Evolutionary conservation across 306 rosid species (phyloP).

Genomic region (Urtica urens): DNA sequence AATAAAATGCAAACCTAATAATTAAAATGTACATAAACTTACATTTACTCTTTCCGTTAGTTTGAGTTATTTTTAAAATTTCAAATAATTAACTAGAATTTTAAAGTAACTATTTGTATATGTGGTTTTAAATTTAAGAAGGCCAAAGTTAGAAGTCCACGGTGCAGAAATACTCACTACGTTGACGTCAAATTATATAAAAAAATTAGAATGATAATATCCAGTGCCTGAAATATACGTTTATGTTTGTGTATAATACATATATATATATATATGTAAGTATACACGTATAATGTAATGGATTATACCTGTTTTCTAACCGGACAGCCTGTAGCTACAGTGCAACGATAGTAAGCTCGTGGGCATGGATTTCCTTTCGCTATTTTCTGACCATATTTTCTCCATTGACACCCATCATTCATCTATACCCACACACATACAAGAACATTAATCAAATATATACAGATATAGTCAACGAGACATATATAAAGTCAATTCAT

Average conservation of each 20-base stretch:
- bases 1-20: too few species aligned
- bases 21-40: too few species aligned
- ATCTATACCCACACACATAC: constrained; percentile 27
- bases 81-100: too few species aligned
- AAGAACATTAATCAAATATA: not conserved
- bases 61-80: too few species aligned
- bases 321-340: constrained; percentile 78
- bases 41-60: too few species aligned
- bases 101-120: too few species aligned
- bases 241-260: not conserved
- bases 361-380: constrained; percentile 96
- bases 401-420: constrained; percentile 97
- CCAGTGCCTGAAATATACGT: too few species aligned
- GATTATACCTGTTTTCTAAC: constrained; percentile 72
- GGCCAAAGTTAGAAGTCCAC: too few species aligned
- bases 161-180: too few species aligned
- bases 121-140: too few species aligned
- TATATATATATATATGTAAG: not conserved
- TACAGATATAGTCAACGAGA: not conserved
- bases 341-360: constrained; percentile 90
- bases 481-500: not conserved
- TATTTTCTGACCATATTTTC: constrained; percentile 93
- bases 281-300: not conserved
- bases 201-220: not conserved
- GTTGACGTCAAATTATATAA: too few species aligned